Conservation (phyloP, 805 yeast species). For the Candida bentonensis region DNA sequence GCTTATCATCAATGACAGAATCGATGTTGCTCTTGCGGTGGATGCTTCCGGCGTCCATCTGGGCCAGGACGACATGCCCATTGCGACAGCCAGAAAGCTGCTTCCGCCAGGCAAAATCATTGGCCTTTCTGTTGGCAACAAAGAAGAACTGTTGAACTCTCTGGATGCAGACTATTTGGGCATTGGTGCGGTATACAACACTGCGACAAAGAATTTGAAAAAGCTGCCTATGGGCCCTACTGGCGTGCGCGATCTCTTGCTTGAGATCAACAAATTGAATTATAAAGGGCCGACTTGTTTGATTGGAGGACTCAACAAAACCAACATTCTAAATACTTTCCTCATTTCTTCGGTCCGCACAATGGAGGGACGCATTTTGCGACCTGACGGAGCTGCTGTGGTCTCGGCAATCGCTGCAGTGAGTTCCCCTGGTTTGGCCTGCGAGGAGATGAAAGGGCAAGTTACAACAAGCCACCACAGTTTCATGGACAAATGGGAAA, state of each 20-base stretch:
- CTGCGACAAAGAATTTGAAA: slow-evolving; percentile 52
- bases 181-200: slow-evolving; percentile 58
- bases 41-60: slow-evolving; percentile 89
- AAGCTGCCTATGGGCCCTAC: slow-evolving; percentile 52
- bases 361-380: slow-evolving; percentile 25
- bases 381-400: slow-evolving; percentile 72
- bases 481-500: not conserved
- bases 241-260: slow-evolving; percentile 45
- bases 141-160: slow-evolving; percentile 40
- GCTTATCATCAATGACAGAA: slow-evolving; percentile 68
- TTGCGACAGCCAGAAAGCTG: slow-evolving; percentile 39
- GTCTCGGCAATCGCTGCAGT: slow-evolving; percentile 77
- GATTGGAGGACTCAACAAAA: slow-evolving; percentile 64
- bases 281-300: slow-evolving; percentile 23
- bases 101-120: slow-evolving; percentile 63
- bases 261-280: slow-evolving; percentile 27
- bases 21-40: slow-evolving; percentile 79
- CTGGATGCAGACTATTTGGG: slow-evolving; percentile 64
- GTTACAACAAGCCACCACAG: not conserved
- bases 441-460: slow-evolving; percentile 24
- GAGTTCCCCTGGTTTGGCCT: slow-evolving; percentile 36
- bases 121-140: slow-evolving; percentile 61
- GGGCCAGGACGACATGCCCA: slow-evolving; percentile 80
- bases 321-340: slow-evolving; percentile 46
- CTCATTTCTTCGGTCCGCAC: slow-evolving; percentile 26